Conservation (phyloP, 176 grass and related monocot species). For the Zea luxurians region DNA sequence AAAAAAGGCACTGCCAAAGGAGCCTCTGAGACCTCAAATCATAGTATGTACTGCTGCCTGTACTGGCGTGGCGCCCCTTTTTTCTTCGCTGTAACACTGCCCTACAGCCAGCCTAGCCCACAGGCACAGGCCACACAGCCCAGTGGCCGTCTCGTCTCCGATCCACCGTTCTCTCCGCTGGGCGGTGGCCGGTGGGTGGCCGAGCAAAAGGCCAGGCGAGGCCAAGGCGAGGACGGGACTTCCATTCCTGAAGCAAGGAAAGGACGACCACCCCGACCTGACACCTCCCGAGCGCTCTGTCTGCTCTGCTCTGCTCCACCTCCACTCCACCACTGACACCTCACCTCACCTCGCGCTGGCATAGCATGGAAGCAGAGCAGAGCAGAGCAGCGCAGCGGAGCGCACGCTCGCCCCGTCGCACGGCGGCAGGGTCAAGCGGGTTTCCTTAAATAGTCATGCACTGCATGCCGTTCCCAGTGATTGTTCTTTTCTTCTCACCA, state of each 20-base stretch:
- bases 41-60: conserved; percentile 27
- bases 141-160: no score
- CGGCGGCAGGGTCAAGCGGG: conserved; percentile 45
- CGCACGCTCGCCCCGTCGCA: background rate
- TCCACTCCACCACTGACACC: no score
- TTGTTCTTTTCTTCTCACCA: conserved; percentile 63
- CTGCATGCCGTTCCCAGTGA: conserved; percentile 45
- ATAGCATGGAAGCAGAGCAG: no score
- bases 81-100: conserved; percentile 32
- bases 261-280: no score
- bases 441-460: conserved; percentile 66
- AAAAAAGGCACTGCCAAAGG: conserved; percentile 50
- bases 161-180: no score
- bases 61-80: background rate
- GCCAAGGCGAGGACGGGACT: conserved; percentile 24
- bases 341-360: no score
- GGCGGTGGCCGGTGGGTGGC: background rate
- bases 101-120: background rate
- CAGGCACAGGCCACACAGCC: no score
- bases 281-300: no score
- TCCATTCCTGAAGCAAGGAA: conserved; percentile 43
- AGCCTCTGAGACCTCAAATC: conserved; percentile 75
- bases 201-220: conserved; percentile 22
- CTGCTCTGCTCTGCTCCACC: no score
- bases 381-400: background rate